Conservation (phyloP, 2,329 filamentous ascomycete species). For the Talaromyces sp. region DNA sequence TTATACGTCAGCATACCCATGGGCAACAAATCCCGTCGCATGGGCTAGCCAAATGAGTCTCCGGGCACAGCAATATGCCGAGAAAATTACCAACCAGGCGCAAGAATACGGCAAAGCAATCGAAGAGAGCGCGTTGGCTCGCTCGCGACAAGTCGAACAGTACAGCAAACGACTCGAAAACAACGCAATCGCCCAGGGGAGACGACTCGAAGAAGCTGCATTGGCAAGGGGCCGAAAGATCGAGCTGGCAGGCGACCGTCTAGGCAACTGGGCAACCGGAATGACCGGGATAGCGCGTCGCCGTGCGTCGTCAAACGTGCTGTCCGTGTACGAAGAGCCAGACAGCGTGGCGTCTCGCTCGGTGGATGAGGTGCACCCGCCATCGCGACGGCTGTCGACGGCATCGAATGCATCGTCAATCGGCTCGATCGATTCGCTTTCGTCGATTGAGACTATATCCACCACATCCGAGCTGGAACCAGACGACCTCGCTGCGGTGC, state of each 20-base stretch:
- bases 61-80: slow-evolving; percentile 36
- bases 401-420: slow-evolving; percentile 22
- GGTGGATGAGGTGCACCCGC: background rate
- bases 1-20: background rate
- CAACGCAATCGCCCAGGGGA: slow-evolving; percentile 17
- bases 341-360: background rate
- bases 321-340: background rate
- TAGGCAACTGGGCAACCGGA: slow-evolving; percentile 6
- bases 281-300: slow-evolving; percentile 1
- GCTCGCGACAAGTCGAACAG: slow-evolving; percentile 34
- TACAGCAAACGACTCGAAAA: slow-evolving; percentile 20
- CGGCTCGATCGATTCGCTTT: slow-evolving; percentile 26
- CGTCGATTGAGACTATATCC: slow-evolving; percentile 33
- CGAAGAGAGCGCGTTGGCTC: slow-evolving; percentile 34
- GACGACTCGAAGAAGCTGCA: slow-evolving; percentile 20
- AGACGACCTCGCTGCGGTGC: slow-evolving; percentile 31
- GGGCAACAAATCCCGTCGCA: slow-evolving; percentile 18
- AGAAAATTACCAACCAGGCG: slow-evolving; percentile 30
- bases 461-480: slow-evolving; percentile 32
- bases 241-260: slow-evolving; percentile 16
- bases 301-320: background rate
- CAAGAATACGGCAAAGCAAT: slow-evolving; percentile 32
- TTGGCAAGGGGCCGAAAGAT: slow-evolving; percentile 23
- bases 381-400: slow-evolving; percentile 23
- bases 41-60: slow-evolving; percentile 32